phyloP scores from a whole-genome alignment of 805 yeast genomes.

The Candida nemodendra region DNA sequence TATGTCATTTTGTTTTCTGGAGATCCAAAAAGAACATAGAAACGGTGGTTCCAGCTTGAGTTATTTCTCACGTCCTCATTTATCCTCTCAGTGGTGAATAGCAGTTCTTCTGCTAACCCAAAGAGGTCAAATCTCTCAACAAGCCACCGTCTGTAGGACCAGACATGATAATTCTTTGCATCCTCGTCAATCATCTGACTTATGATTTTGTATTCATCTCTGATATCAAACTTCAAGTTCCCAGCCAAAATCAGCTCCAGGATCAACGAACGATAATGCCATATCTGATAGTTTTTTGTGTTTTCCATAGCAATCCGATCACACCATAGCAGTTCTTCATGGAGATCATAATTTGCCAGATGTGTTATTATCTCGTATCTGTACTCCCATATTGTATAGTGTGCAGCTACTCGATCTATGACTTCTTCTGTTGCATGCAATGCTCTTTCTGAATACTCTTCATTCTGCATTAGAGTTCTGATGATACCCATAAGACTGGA shows the following conservation, averaged over 20 bases:
- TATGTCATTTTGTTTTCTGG: slow-evolving; percentile 13
- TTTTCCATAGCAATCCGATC: slow-evolving; percentile 70
- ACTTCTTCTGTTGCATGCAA: slow-evolving; percentile 61
- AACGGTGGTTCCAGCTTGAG: slow-evolving; percentile 91
- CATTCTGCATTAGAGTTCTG: slow-evolving; percentile 53
- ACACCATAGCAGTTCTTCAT: slow-evolving; percentile 73
- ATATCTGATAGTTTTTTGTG: slow-evolving; percentile 94
- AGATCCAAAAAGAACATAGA: slow-evolving; percentile 46
- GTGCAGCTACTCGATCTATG: slow-evolving; percentile 76
- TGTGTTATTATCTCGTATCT: slow-evolving; percentile 50
- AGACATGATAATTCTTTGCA: slow-evolving; percentile 90
- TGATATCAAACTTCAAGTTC: slow-evolving; percentile 35
- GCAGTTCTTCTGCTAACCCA: slow-evolving; percentile 45
- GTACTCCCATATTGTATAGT: slow-evolving; percentile 87
- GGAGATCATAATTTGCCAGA: slow-evolving; percentile 35
- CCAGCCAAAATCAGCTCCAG: slow-evolving; percentile 33
- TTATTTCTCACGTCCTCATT: slow-evolving; percentile 76
- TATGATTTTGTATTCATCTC: slow-evolving; percentile 64
- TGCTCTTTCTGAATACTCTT: slow-evolving; percentile 73
- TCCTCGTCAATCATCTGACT: slow-evolving; percentile 73
- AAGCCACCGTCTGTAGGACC: slow-evolving; percentile 91
- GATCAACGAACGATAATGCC: slow-evolving; percentile 84
- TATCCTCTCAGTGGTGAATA: slow-evolving; percentile 48
- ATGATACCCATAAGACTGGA: slow-evolving; percentile 57
- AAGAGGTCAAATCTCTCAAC: slow-evolving; percentile 54